phyloP scores from a whole-genome alignment of 169 alveolate species.

The Eimeria maxima region DNA sequence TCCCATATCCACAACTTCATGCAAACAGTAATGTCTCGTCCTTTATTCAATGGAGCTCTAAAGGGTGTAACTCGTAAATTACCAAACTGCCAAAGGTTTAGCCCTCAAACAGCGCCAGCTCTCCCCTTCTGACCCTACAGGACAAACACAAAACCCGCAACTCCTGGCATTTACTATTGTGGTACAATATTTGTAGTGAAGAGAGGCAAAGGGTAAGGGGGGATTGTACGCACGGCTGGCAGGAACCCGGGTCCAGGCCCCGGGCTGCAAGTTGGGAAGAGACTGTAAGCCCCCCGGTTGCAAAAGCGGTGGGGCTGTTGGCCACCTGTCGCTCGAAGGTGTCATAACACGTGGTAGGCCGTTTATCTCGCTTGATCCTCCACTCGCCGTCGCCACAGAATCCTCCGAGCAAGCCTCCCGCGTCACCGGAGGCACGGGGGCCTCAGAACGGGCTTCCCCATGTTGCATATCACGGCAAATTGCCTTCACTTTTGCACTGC shows the following conservation, averaged over 20 bases:
- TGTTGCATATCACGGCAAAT: conserved; percentile 40
- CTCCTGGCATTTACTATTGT: neutral
- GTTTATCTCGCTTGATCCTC: conserved; percentile 23
- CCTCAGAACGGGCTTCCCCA: neutral
- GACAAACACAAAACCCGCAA: neutral
- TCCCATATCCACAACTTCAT: neutral
- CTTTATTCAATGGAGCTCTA: neutral
- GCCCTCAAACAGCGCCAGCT: conserved; percentile 24
- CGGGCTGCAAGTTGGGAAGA: conserved; percentile 52
- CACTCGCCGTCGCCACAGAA: conserved; percentile 48
- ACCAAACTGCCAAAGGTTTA: conserved; percentile 46
- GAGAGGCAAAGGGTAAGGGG: neutral
- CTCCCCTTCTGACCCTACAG: conserved; percentile 44
- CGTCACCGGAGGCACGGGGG: conserved; percentile 9
- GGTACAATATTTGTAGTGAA: neutral
- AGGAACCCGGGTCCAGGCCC: conserved; percentile 51
- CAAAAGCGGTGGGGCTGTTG: conserved; percentile 39
- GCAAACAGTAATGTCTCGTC: neutral
- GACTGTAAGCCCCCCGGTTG: neutral
- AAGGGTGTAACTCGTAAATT: neutral
- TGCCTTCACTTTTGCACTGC: conserved; percentile 70
- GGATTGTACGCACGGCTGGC: neutral
- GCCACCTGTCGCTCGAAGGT: conserved; percentile 17
- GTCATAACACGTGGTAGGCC: conserved; percentile 21
- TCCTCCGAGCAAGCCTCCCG: conserved; percentile 6